phyloP scores from a whole-genome alignment of 306 rosid species.

The Begonia masoniana region DNA sequence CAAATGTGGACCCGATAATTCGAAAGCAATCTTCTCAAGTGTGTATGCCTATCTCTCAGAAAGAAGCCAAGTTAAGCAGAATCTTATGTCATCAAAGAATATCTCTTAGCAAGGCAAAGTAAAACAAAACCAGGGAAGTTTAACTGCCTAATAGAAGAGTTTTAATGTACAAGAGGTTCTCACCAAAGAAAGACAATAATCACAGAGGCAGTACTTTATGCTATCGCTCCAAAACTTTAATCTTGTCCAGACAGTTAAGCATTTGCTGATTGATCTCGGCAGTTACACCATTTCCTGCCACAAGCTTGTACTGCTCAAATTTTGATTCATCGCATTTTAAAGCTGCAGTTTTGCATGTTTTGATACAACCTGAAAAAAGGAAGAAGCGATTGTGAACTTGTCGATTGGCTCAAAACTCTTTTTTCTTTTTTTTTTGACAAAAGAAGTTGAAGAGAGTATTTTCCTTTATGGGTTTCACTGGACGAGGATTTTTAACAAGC shows the following conservation, averaged over 20 bases:
- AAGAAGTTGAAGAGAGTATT: not conserved
- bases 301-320: conserved; percentile 60
- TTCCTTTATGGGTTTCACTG: too few relatives aligned
- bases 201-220: not conserved
- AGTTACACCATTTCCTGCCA: conserved; percentile 36
- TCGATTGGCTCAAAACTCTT: not conserved
- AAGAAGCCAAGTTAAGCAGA: too few relatives aligned
- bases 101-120: too few relatives aligned
- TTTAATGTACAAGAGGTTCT: too few relatives aligned
- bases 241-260: conserved; percentile 46
- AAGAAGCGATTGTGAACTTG: not conserved
- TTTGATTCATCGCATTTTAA: conserved; percentile 57
- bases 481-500: too few relatives aligned
- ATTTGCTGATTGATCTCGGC: conserved; percentile 34
- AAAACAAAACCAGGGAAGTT: too few relatives aligned
- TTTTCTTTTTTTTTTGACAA: not conserved
- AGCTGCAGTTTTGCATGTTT: conserved; percentile 52
- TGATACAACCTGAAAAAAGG: conserved; percentile 41
- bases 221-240: conserved; percentile 38
- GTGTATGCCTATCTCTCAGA: too few relatives aligned
- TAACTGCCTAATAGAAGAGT: too few relatives aligned
- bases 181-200: not conserved
- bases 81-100: too few relatives aligned
- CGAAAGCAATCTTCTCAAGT: too few relatives aligned
- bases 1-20: too few relatives aligned